Evolutionary conservation across 2,329 filamentous ascomycete species (phyloP).

Genomic region (Sporothrix variecibatus): DNA sequence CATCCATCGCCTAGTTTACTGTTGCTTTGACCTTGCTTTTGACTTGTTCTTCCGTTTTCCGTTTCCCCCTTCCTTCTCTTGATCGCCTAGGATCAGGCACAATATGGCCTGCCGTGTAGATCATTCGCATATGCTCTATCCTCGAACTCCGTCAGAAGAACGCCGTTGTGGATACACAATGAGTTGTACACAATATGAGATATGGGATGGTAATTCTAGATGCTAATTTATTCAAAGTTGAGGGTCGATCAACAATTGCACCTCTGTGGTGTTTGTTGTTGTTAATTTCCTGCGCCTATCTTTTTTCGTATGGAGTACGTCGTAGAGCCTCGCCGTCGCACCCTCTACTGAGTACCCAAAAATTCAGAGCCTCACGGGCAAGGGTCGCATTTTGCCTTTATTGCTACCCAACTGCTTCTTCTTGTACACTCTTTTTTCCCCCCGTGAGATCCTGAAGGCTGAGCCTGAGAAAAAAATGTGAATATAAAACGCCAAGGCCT

Average conservation of each 20-base stretch:
- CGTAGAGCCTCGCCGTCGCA: background rate
- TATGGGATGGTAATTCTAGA: background rate
- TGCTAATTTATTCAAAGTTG: background rate
- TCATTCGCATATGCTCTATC: background rate
- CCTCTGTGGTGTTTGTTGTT: background rate
- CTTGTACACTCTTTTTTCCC: background rate
- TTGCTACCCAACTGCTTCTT: background rate
- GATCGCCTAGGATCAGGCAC: constrained; percentile 21
- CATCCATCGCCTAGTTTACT: background rate
- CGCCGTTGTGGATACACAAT: background rate
- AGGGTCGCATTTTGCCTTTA: background rate
- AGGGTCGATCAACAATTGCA: background rate
- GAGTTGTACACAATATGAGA: background rate
- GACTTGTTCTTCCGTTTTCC: background rate
- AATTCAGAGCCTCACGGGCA: constrained; percentile 2
- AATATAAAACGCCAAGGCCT: constrained; percentile 19
- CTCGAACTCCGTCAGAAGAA: background rate
- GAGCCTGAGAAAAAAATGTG: background rate
- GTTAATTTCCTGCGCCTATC: background rate
- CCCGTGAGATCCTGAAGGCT: background rate
- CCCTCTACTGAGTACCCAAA: background rate
- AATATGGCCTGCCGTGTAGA: constrained; percentile 2
- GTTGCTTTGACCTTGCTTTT: background rate
- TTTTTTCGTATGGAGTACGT: too few relatives aligned
- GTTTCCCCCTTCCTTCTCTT: background rate